phyloP scores from a whole-genome alignment of 2,329 filamentous ascomycete species.

The Ampelomyces quisqualis region DNA sequence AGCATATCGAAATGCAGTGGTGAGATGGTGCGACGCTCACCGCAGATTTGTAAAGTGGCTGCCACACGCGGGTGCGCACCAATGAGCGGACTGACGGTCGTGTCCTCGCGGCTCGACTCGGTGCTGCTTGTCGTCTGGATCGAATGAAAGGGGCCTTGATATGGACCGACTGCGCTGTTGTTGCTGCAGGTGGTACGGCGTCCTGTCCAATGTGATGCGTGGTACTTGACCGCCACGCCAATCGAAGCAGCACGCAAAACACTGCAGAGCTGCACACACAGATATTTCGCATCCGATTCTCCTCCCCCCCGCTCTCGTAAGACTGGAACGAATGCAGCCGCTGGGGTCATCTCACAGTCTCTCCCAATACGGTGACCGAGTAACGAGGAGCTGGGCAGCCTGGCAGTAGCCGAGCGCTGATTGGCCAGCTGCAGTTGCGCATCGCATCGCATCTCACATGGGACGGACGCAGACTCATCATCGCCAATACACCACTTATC shows the following conservation, averaged over 20 bases:
- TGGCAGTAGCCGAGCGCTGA: conserved; percentile 9
- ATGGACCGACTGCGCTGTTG: conserved; percentile 22
- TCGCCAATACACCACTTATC: conserved; percentile 5
- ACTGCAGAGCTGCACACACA: conserved; percentile 19
- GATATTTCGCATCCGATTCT: conserved; percentile 7
- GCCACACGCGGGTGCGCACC: conserved; percentile 17
- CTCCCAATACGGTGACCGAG: conserved; percentile 13
- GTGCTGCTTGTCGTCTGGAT: conserved; percentile 19
- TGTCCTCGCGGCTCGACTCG: conserved; percentile 18
- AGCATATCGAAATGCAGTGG: conserved; percentile 2
- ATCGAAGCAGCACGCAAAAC: conserved; percentile 13
- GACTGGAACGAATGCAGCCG: conserved; percentile 14
- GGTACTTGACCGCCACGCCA: conserved; percentile 33
- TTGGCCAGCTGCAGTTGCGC: conserved; percentile 17
- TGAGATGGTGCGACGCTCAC: conserved; percentile 28
- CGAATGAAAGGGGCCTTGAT: conserved; percentile 14
- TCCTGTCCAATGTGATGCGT: conserved; percentile 14
- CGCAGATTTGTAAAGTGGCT: conserved; percentile 28
- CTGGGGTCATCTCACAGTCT: conserved; percentile 12
- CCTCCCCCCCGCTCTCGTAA: conserved; percentile 17
- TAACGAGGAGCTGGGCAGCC: conserved; percentile 10
- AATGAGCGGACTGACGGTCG: conserved; percentile 18
- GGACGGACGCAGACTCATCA: conserved; percentile 18
- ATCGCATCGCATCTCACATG: conserved; percentile 15
- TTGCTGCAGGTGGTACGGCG: conserved; percentile 16